Evolutionary conservation across 1,139 yeast species (phyloP).

Genomic region (Saccharomycopsis hybrid): DNA sequence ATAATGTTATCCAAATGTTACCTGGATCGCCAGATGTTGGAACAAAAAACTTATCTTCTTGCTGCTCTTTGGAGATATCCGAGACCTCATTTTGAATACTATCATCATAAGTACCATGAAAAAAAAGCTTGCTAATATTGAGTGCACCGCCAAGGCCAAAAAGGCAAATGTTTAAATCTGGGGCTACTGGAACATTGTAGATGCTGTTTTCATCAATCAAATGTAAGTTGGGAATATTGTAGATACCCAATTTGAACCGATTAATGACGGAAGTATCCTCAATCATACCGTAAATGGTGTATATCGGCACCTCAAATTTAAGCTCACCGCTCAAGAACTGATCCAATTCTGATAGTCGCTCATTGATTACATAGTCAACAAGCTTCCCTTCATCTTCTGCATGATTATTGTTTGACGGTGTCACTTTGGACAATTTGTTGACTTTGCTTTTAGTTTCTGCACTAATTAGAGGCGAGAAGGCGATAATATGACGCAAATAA

Average conservation of each 20-base stretch:
- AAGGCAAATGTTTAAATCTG: slow-evolving; percentile 40
- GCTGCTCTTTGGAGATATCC: slow-evolving; percentile 1
- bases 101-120: slow-evolving; percentile 47
- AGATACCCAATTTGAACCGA: slow-evolving; percentile 49
- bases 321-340: slow-evolving; percentile 43
- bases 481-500: slow-evolving; percentile 58
- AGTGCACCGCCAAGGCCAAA: slow-evolving; percentile 72
- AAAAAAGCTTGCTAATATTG: slow-evolving; percentile 62
- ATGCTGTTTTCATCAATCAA: slow-evolving; percentile 53
- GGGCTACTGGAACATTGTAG: slow-evolving; percentile 34
- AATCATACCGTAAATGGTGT: slow-evolving; percentile 68
- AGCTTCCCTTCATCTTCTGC: slow-evolving; percentile 34
- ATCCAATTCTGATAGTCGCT: slow-evolving; percentile 44
- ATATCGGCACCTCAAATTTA: slow-evolving; percentile 55
- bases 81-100: slow-evolving; percentile 10
- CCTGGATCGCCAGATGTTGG: slow-evolving; percentile 66
- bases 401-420: slow-evolving; percentile 30
- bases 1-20: slow-evolving; percentile 65
- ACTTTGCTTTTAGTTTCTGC: slow-evolving; percentile 40
- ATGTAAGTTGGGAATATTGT: slow-evolving; percentile 48
- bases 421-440: slow-evolving; percentile 40
- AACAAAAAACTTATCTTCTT: slow-evolving; percentile 22
- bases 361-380: slow-evolving; percentile 31
- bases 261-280: slow-evolving; percentile 67
- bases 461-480: slow-evolving; percentile 56